Evolutionary conservation across 2,329 filamentous ascomycete species (phyloP), one percentile per base, ranked within the genome.

Genomic region (Penicillium verrucosum): DNA sequence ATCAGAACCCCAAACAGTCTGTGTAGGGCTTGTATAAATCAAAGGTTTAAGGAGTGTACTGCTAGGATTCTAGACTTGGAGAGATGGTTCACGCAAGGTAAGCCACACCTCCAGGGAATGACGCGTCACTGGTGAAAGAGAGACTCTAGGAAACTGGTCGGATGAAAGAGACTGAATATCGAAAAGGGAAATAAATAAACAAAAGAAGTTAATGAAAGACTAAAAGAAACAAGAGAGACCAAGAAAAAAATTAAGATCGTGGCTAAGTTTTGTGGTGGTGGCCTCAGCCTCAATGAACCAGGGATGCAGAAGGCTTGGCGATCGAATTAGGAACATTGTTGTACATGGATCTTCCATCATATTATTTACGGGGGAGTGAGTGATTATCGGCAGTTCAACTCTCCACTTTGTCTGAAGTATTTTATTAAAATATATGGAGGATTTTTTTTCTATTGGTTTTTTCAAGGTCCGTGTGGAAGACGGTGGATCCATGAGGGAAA

Each of bases 21-120:
- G 38, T 30, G 12, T 21, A n/a, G 8, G 32, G 12, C 9, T 7
- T 30, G 23, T 47, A n/a, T 29, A 29, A 23, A 58, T 46, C 47
- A 58, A 55, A 42, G 34, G n/a, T 46, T 54, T 25, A 41, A 54
- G 34, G 45, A 47, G 27, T 54, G 43, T 36, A 54, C 25, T 42
- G 46, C 32, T 55, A 41, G 44, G 42, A 41, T 47, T 43, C 41
- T 44, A 54, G 45, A 29, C 38, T 43, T 52, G 21, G 18, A 36
- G 18, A 36, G 51, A 47, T 43, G 14, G 10, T 18, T 48, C 25
- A 38, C 46, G 37, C 45, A 38, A 45, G 47, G 60, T 42, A 45
- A 52, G 60, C 45, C 61, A 64, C 60, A 58, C 53, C 57, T 52
- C 57, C 57, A 49, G 57, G 59, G 59, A 51, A 42, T 60, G 57